These are phyloP conservation scores for Cyclotella atomus DNA, from an alignment of 108 stramenopile genomes.

Conservation along the genomic window DNA sequence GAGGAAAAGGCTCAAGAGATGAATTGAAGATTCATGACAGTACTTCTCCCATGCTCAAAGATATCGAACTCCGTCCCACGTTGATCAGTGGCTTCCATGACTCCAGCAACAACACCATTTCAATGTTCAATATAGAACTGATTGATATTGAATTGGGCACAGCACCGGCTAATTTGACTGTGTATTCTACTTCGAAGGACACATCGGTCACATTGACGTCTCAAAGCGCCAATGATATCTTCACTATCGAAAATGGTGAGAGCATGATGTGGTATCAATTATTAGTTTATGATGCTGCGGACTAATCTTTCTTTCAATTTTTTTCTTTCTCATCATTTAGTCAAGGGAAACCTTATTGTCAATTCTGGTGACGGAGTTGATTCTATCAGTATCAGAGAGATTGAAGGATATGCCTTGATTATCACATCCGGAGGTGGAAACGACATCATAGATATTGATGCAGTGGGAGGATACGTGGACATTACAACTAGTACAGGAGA, in stretches of 20 bases:
- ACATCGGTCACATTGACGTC: background rate
- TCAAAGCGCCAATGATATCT: background rate
- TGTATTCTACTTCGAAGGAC: background rate
- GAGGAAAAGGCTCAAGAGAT: constrained; percentile 2
- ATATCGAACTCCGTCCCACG: background rate
- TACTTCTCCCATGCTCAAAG: background rate
- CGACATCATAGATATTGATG: too few relatives aligned
- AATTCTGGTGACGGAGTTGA: background rate
- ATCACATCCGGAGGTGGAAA: too few relatives aligned
- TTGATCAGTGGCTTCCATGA: background rate
- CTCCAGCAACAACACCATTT: background rate
- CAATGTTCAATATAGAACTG: background rate
- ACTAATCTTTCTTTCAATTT: background rate
- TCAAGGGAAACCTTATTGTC: background rate
- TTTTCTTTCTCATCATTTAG: background rate
- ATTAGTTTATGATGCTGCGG: too few relatives aligned
- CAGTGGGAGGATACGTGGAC: too few relatives aligned
- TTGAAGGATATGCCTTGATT: background rate
- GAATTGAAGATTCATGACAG: background rate
- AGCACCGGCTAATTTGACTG: background rate
- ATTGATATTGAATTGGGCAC: background rate
- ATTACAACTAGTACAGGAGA: too few relatives aligned
- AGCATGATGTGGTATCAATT: background rate
- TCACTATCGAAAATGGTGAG: background rate
- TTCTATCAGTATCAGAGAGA: background rate